Base-by-base conservation (phyloP, 1,139 yeast species). In the Magnusiomyces fungicola region DNA sequence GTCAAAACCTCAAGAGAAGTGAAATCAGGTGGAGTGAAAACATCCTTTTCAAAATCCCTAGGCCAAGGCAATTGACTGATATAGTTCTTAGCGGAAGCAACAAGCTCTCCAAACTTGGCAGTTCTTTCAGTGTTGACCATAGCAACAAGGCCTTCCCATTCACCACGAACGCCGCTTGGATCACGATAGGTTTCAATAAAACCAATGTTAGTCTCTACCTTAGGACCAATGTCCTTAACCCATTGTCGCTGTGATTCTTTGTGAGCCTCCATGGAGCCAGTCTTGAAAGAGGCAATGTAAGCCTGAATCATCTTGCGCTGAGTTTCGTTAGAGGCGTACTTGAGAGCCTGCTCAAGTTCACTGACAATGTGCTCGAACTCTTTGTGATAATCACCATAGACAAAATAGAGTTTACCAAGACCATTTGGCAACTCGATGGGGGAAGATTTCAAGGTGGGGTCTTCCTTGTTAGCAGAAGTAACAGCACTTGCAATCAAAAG, bases 111-210 rank as follows among this genome's bases (percentile, higher is more conserved):
- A 63, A 88, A 88, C 61, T 86, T 87, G 48, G 79, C 82, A 22
- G 96, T 88, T 56, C 95, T 77, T 56, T 86, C 92, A 61, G 83
- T 83, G 67, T 88, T 86, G 49, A 87, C 95, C 80, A 87, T 84
- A n/a, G 96, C 94, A 38, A 88, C 94, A 44, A 88, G 70, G 32
- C 95, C 89, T 69, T 88, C 96, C 92, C 94, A 88, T 69, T 88
- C 96, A 53, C 96, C 96, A 63, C 92, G 79, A 43, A 87, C 88
- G 45, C 96, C 96, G 19, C 90, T 78, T 16, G 95, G 95, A 64
- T 87, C 96, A 66, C 96, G 76, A 68, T 88, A 88, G 29, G 96
- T 87, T 69, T 88, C 96, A 60, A 88, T 87, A 64, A 87, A 88
- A 0, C 96, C 96, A 58, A 87, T 79, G 63, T 88, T 86, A 43